These are phyloP conservation scores for Fistulifera pelliculosa DNA, from an alignment of 108 stramenopile species.

Conservation along the genomic window DNA sequence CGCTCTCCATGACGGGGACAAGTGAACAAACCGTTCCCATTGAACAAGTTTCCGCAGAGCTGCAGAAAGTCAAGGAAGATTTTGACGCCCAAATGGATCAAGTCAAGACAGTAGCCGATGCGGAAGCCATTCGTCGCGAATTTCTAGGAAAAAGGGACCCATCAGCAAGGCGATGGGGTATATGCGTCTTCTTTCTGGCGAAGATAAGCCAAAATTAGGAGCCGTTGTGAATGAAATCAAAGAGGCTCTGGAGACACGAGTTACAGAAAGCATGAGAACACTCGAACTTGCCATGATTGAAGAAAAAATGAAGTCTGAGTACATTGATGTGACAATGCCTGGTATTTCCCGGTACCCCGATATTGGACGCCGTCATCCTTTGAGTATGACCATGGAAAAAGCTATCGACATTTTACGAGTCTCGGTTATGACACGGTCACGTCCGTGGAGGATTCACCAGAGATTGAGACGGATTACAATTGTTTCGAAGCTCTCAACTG, in stretches of 20 bases:
- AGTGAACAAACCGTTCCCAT: constrained; percentile 16
- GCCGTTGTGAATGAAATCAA: constrained; percentile 38
- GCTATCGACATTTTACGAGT: constrained; percentile 30
- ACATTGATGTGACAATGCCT: constrained; percentile 39
- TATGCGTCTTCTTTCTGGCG: constrained; percentile 26
- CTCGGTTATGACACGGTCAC: constrained; percentile 49
- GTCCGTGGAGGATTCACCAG: constrained; percentile 23
- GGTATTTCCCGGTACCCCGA: constrained; percentile 12
- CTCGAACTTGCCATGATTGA: constrained; percentile 20
- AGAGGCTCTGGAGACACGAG: constrained; percentile 15
- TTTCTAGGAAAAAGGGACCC: constrained; percentile 41
- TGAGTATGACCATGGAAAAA: constrained; percentile 46
- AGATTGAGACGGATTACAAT: constrained; percentile 42
- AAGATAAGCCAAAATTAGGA: constrained; percentile 39
- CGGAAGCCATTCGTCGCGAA: constrained; percentile 33
- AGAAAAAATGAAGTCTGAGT: constrained; percentile 23
- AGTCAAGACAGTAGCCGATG: constrained; percentile 15
- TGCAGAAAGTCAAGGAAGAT: constrained; percentile 8
- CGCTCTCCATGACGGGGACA: background rate
- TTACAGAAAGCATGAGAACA: constrained; percentile 16
- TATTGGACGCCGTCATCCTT: constrained; percentile 32
- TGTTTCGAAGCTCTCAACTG: constrained; percentile 69
- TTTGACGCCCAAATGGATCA: constrained; percentile 19
- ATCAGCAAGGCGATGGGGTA: constrained; percentile 28
- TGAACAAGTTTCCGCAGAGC: constrained; percentile 17